A percentile compares a stretch with the other conserved stretches of the same genome.
phyloP scores from a whole-genome alignment of 495 filamentous ascomycete species.

The Rhizodiscina lignyota region DNA sequence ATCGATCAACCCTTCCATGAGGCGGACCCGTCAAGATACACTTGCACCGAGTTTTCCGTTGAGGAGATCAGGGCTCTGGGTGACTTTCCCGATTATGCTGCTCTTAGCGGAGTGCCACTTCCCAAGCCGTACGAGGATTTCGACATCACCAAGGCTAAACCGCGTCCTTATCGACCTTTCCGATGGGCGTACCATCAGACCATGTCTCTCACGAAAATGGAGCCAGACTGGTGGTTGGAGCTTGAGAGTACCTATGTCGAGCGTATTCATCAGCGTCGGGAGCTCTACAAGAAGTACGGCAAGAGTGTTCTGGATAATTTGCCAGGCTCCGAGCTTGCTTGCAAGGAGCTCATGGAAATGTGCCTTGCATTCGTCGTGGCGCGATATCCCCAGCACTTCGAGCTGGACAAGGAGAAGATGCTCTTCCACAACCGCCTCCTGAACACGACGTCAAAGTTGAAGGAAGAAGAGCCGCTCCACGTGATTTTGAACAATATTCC shows the following conservation, averaged over 20 bases:
- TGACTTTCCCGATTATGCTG: constrained; percentile 70
- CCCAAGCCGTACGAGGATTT: constrained; percentile 50
- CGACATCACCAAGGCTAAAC: constrained; percentile 19
- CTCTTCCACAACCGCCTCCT: constrained; percentile 60
- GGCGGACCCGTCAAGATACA: constrained; percentile 25
- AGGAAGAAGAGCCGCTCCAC: constrained; percentile 47
- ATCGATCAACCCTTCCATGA: constrained; percentile 9
- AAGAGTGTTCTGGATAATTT: constrained; percentile 46
- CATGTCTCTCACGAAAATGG: constrained; percentile 79
- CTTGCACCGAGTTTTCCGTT: constrained; percentile 43
- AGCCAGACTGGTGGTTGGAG: constrained; percentile 85
- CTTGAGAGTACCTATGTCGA: constrained; percentile 59
- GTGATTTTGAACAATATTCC: constrained; percentile 70
- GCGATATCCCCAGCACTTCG: constrained; percentile 70
- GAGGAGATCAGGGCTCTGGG: constrained; percentile 59
- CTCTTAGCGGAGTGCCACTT: constrained; percentile 60
- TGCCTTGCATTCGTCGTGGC: constrained; percentile 59
- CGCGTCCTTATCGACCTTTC: constrained; percentile 47
- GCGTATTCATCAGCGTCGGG: constrained; percentile 56
- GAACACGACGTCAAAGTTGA: constrained; percentile 42
- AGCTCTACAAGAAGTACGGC: constrained; percentile 48
- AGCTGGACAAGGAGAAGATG: constrained; percentile 37
- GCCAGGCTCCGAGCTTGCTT: constrained; percentile 66
- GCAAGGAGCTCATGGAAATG: constrained; percentile 89
- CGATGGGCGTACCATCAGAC: constrained; percentile 85